Percentiles rank a stretch among this genome's conserved stretches.
These are phyloP conservation scores for Blastobotrys persicus DNA, from an alignment of 1,139 yeast species.

Conservation along the genomic window DNA sequence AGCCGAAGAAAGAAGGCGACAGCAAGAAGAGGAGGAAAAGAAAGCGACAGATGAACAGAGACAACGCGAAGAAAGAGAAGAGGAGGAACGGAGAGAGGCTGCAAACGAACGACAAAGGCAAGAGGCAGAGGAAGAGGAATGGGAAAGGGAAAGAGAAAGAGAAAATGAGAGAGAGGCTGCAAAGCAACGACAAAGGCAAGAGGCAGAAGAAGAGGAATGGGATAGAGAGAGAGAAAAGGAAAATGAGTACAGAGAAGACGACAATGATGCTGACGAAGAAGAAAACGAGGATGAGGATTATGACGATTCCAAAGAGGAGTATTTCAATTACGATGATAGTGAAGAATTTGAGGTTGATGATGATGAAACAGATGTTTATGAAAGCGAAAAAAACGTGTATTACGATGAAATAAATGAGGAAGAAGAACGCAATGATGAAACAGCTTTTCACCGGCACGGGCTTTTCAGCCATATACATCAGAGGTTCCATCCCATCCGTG, in stretches of 20 bases:
- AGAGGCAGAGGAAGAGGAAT: conserved; percentile 10
- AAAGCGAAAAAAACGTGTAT: conserved; percentile 10
- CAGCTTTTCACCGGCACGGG: conserved; percentile 2
- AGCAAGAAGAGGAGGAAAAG: background rate
- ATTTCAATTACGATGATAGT: background rate
- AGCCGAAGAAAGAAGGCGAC: background rate
- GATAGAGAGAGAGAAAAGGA: conserved; percentile 8
- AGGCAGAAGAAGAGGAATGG: conserved; percentile 7
- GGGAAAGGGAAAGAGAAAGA: background rate
- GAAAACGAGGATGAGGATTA: conserved; percentile 8
- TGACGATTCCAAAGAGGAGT: background rate
- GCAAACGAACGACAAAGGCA: background rate
- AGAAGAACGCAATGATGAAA: conserved; percentile 8
- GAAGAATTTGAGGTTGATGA: conserved; percentile 8
- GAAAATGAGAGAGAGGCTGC: conserved; percentile 3
- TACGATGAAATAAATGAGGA: conserved; percentile 18
- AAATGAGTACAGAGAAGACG: conserved; percentile 8
- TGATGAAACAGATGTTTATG: conserved; percentile 9
- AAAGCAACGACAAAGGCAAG: background rate
- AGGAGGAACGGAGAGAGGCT: background rate
- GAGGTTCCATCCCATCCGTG: background rate
- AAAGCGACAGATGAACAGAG: background rate
- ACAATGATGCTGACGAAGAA: conserved; percentile 3
- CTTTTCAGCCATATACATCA: conserved; percentile 1
- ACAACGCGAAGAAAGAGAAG: background rate